Base-by-base conservation (phyloP, 192 early-diverging fungal species). In the Phycomyces nitens region DNA sequence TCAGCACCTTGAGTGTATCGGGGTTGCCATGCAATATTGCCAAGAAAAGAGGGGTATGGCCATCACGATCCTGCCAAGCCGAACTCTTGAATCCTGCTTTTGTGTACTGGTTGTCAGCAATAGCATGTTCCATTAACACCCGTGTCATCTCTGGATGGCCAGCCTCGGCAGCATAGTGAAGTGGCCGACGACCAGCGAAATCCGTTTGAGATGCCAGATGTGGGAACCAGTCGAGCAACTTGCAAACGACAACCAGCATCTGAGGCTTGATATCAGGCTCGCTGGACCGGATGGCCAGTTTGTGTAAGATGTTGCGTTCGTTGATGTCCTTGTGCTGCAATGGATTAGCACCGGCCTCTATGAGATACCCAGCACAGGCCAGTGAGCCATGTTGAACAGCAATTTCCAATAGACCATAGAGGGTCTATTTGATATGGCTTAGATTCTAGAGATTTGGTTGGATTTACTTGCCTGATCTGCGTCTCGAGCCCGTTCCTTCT, bases 1-100 rank as follows among this genome's bases (percentile, higher is more conserved):
- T 72, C 20, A 90, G 65, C 5, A 74, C 68, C 22, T 76, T 68
- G 12, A 81, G 68, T 20, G 80, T 73, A 5, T 57, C 64, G 14
- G 80, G 66, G 20, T 85, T 69, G 2, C 84, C 83, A 58, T 73
- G 73, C 4, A 83, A 64, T 0, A 87, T 81, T 15, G 83, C 84
- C 42, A 84, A 85, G 53, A 89, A 85, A 1, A 89, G 34, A 4
- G 87, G 87, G 2, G 80, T 84, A 64, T 81, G 78, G 1, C 85
- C 87, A 62, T 89, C 84, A n/a, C 80, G 67, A 56, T 89, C 87
- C n/a, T 76, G 65, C 87, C 87, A 89, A 11, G 63, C 65, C 23
- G 60, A 56, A 57, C 62, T 73, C 0, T 64, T 72, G 66, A 79
- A 83, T n/a, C 68, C 68, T 11, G 21, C 20, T 3, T 16, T 7